These are phyloP conservation scores for Coniella vitis DNA, from an alignment of 2,329 filamentous ascomycete genomes.

Conservation along the genomic window DNA sequence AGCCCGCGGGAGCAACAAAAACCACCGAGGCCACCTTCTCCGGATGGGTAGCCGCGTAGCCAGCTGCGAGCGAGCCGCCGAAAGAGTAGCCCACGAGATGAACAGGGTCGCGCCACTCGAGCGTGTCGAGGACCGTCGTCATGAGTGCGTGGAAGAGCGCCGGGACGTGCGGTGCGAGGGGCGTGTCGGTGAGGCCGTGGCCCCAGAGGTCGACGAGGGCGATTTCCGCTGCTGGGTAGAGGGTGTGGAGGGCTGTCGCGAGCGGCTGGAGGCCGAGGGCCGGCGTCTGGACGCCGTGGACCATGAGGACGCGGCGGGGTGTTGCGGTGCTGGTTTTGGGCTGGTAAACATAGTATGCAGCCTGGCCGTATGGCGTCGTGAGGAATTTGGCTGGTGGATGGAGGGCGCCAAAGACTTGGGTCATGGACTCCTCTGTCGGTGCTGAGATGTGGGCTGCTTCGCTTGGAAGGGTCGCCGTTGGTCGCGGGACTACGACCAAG, in stretches of 20 bases:
- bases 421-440: slow-evolving; percentile 31
- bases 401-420: slow-evolving; percentile 29
- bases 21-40: slow-evolving; percentile 26
- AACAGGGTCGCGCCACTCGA: slow-evolving; percentile 32
- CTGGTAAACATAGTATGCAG: slow-evolving; percentile 32
- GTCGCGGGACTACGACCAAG: too few relatives aligned
- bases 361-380: slow-evolving; percentile 25
- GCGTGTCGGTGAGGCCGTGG: slow-evolving; percentile 45
- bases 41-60: slow-evolving; percentile 28
- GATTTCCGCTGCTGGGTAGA: slow-evolving; percentile 30
- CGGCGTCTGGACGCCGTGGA: slow-evolving; percentile 46
- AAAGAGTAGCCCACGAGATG: slow-evolving; percentile 46
- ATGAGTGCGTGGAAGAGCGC: slow-evolving; percentile 36
- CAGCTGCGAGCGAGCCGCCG: slow-evolving; percentile 33
- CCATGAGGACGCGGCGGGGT: slow-evolving; percentile 31
- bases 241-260: slow-evolving; percentile 26
- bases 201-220: slow-evolving; percentile 46
- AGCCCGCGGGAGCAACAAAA: slow-evolving; percentile 41
- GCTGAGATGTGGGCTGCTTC: slow-evolving; percentile 22
- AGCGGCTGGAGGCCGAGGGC: slow-evolving; percentile 41
- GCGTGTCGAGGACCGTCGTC: slow-evolving; percentile 29
- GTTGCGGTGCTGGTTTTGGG: slow-evolving; percentile 20
- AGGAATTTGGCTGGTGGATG: slow-evolving; percentile 32
- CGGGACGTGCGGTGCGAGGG: slow-evolving; percentile 32
- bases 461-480: too few relatives aligned